Conservation (phyloP, 495 filamentous ascomycete genomes). For the Penicillium canescens region DNA sequence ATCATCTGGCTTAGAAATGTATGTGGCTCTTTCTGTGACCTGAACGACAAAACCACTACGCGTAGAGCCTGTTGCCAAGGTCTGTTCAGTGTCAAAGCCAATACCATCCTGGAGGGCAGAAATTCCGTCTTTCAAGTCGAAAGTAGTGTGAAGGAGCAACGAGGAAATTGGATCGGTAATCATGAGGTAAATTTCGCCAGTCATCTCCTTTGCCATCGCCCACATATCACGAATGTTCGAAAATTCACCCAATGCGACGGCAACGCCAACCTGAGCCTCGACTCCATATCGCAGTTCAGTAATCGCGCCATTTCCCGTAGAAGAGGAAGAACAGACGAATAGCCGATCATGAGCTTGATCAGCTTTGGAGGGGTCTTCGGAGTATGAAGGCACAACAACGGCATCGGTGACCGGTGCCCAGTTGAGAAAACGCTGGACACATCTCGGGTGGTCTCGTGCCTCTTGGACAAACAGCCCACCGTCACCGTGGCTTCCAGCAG, state of each 20-base stretch:
- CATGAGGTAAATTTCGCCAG: constrained; percentile 37
- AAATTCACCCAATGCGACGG: constrained; percentile 46
- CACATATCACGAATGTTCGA: constrained; percentile 45
- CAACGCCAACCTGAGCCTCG: constrained; percentile 62
- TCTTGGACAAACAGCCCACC: constrained; percentile 75
- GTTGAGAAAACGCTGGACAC: constrained; percentile 66
- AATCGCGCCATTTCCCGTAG: constrained; percentile 56
- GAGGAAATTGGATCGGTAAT: constrained; percentile 44
- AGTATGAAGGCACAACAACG: constrained; percentile 43
- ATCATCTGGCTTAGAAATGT: constrained; percentile 31
- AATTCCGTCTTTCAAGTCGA: constrained; percentile 35
- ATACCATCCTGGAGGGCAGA: constrained; percentile 37
- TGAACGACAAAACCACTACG: constrained; percentile 49
- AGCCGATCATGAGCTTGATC: constrained; percentile 32
- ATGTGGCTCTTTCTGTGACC: constrained; percentile 52
- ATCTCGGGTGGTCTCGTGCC: constrained; percentile 47
- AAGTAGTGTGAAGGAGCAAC: constrained; percentile 34
- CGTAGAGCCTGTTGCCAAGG: constrained; percentile 53
- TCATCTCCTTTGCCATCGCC: constrained; percentile 47
- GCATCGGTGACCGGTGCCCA: constrained; percentile 84
- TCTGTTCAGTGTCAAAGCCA: constrained; percentile 53
- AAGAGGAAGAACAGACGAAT: constrained; percentile 43
- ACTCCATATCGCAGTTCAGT: constrained; percentile 72
- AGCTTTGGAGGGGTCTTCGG: constrained; percentile 15
- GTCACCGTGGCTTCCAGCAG: constrained; percentile 78